A percentile compares a stretch with the other conserved stretches of the same genome.
phyloP scores from a whole-genome alignment of 2,329 filamentous ascomycete species.

The Cladophialophora psammophila region DNA sequence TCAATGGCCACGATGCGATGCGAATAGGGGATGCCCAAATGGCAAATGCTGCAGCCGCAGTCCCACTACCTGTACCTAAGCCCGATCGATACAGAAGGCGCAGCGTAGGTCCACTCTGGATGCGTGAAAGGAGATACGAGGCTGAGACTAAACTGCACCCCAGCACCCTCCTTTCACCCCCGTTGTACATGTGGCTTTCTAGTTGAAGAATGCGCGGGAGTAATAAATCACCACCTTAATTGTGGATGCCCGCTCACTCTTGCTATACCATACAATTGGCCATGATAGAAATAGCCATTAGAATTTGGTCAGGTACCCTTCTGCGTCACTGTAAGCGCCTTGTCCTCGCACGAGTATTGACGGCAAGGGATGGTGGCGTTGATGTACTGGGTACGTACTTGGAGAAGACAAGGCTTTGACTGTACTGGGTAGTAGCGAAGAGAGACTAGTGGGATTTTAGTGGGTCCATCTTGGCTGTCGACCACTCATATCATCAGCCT shows the following conservation, averaged over 20 bases:
- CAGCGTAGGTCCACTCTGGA: not conserved
- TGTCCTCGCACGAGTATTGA: not conserved
- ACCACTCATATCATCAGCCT: not conserved
- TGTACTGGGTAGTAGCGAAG: not conserved
- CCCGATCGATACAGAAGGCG: not conserved
- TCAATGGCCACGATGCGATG: not conserved
- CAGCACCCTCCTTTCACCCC: not conserved
- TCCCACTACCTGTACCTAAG: not conserved
- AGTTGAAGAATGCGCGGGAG: not conserved
- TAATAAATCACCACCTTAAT: not conserved
- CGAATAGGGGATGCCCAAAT: not conserved
- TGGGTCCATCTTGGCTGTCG: not conserved
- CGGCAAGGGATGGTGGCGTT: not conserved
- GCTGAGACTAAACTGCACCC: not conserved
- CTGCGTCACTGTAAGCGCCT: not conserved
- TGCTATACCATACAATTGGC: not conserved
- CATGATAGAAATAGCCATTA: not conserved
- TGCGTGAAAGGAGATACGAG: constrained; percentile 2
- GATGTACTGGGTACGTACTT: not conserved
- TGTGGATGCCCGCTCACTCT: not conserved
- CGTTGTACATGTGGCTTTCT: not conserved
- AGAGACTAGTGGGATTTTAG: not conserved
- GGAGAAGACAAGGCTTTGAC: not conserved
- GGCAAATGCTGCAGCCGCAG: not conserved
- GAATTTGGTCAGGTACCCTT: not conserved